Evolutionary conservation across 371 early-diverging fungal species (phyloP), one percentile per base, ranked within the genome.

Genomic region (Thermomucor indicae-seudaticae): DNA sequence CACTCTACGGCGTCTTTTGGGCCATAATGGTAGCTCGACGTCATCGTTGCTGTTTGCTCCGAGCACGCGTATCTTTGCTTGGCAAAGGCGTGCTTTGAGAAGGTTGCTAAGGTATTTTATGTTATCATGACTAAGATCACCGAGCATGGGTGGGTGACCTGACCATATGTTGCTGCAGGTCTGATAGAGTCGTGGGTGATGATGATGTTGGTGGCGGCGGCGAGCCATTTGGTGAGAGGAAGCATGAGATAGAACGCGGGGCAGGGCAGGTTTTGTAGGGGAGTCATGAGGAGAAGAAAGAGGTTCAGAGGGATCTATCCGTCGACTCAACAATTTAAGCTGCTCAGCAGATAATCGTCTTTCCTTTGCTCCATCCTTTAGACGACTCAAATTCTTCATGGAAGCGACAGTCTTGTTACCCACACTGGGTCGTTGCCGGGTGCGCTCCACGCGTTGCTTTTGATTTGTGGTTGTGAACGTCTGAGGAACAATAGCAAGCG

Each of bases 281-380:
- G 70, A 66, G 2, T 51, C 53, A 29, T 63, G 67, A 3, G 72
- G 67, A 1, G 67, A 64, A 10, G 66, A 23, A 30, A 71, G 30
- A 25, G 60, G 62, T 37, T 58, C 52, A 24, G 58, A 49, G 28
- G 68, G 72, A 50, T 72, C 57, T 27, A 72, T 72, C 40, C 72
- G 65, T 11, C 72, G 59, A 49, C 72, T 72, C n/a, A 72, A 53
- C 27, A 65, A 29, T 35, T 59, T 62, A 4, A 72, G 53, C 25
- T 71, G 67, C 20, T 71, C 49, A 19, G 56, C 47, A 14, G 72
- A 64, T 55, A 70, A 32, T 11, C 49, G 53, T n/a, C n/a, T n/a
- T n/a, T n/a, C n/a, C 16, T 54, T 44, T n/a, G 7, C 19, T 6
- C 23, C 24, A 11, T 50, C 35, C n/a, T n/a, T n/a, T n/a, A n/a